Evolutionary conservation across 768 basidiomycete genomes (phyloP).

Genomic region (Paxillus ammoniavirescens): DNA sequence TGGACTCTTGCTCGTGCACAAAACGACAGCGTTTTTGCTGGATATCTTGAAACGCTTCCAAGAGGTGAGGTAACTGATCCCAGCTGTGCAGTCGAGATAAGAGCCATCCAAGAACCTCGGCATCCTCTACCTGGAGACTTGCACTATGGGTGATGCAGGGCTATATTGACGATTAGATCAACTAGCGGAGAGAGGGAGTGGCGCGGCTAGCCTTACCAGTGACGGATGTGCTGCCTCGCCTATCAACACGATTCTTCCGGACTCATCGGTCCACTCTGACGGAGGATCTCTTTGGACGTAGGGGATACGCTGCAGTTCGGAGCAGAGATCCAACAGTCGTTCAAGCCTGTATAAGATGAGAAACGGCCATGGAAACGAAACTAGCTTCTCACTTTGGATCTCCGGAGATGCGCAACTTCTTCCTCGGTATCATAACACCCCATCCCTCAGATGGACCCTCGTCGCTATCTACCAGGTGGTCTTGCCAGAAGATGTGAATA

Average conservation of each 20-base stretch:
- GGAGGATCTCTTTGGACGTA: slow-evolving; percentile 31
- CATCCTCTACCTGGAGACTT: slow-evolving; percentile 30
- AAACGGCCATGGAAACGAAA: background rate
- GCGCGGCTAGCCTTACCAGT: slow-evolving; percentile 33
- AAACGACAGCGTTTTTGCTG: slow-evolving; percentile 42
- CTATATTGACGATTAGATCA: slow-evolving; percentile 27
- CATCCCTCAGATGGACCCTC: slow-evolving; percentile 20
- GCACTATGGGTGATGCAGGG: slow-evolving; percentile 41
- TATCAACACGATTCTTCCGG: slow-evolving; percentile 46
- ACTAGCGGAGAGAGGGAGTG: background rate
- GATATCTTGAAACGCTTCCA: slow-evolving; percentile 56
- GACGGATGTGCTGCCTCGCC: slow-evolving; percentile 59
- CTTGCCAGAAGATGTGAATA: slow-evolving; percentile 38
- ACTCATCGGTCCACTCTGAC: slow-evolving; percentile 46
- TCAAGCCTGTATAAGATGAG: slow-evolving; percentile 25
- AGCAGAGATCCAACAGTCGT: slow-evolving; percentile 34
- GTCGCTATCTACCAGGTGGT: slow-evolving; percentile 29
- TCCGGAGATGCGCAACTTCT: slow-evolving; percentile 30
- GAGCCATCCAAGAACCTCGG: slow-evolving; percentile 27
- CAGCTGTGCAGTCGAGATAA: slow-evolving; percentile 40
- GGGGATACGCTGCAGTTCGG: slow-evolving; percentile 35
- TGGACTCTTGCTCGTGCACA: slow-evolving; percentile 41
- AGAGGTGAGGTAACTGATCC: slow-evolving; percentile 45
- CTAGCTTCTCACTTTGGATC: slow-evolving; percentile 34
- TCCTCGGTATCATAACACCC: slow-evolving; percentile 35